phyloP scores from a whole-genome alignment of 2,329 filamentous ascomycete genomes.

The Periglandula ipomoeae region DNA sequence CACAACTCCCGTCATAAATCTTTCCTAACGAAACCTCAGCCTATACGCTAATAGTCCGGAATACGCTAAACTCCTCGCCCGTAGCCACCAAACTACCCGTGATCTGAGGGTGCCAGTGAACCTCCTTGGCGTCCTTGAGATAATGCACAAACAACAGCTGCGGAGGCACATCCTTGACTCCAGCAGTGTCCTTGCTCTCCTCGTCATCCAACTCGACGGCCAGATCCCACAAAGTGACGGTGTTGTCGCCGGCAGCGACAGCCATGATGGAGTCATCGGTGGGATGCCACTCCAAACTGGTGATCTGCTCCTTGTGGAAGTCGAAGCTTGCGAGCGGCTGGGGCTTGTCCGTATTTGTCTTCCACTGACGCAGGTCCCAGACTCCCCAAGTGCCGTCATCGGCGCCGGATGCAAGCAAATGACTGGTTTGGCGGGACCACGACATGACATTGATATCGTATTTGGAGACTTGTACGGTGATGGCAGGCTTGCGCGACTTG shows the following conservation, averaged over 20 bases:
- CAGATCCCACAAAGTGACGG: slow-evolving; percentile 91
- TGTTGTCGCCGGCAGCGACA: slow-evolving; percentile 87
- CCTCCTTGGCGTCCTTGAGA: slow-evolving; percentile 87
- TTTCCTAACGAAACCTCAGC: background rate
- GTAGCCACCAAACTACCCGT: slow-evolving; percentile 83
- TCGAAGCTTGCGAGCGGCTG: slow-evolving; percentile 85
- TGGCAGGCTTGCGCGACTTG: slow-evolving; percentile 79
- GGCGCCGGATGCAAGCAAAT: slow-evolving; percentile 84
- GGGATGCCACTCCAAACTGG: slow-evolving; percentile 93
- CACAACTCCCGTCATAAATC: too few relatives aligned
- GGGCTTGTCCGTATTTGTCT: slow-evolving; percentile 51
- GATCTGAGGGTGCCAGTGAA: slow-evolving; percentile 97
- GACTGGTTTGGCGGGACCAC: slow-evolving; percentile 82
- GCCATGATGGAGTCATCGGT: slow-evolving; percentile 93
- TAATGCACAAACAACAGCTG: slow-evolving; percentile 96
- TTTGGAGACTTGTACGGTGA: slow-evolving; percentile 74
- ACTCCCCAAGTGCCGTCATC: slow-evolving; percentile 93
- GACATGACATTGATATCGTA: slow-evolving; percentile 94
- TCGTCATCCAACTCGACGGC: slow-evolving; percentile 96
- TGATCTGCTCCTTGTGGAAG: slow-evolving; percentile 96
- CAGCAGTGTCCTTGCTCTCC: slow-evolving; percentile 82
- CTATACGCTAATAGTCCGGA: slow-evolving; percentile 76
- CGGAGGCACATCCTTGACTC: slow-evolving; percentile 81
- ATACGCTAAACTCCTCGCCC: slow-evolving; percentile 79
- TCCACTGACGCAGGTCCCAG: slow-evolving; percentile 96